These are phyloP conservation scores for Cucurbita maxima DNA, from an alignment of 306 rosid species.

Conservation along the genomic window DNA sequence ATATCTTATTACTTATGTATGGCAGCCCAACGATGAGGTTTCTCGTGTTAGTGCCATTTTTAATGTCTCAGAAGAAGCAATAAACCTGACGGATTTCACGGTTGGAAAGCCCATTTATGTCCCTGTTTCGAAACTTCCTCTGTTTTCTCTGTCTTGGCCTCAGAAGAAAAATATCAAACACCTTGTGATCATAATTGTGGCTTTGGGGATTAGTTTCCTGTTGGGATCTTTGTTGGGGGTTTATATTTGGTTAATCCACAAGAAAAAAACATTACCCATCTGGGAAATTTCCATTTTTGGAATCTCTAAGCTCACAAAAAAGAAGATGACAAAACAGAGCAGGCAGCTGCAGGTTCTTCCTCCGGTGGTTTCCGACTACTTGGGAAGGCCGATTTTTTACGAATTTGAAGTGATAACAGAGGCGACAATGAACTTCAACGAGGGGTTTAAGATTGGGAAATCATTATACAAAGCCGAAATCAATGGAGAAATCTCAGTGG, in stretches of 20 bases:
- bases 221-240: slow-evolving; percentile 8
- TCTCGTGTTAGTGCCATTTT: slow-evolving; percentile 31
- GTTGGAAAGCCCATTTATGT: slow-evolving; percentile 31
- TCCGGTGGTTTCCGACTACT: slow-evolving; percentile 58
- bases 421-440: slow-evolving; percentile 44
- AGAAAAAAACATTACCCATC: slow-evolving; percentile 20
- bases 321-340: slow-evolving; percentile 1
- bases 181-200: slow-evolving; percentile 10
- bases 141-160: slow-evolving; percentile 19
- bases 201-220: slow-evolving; percentile 19
- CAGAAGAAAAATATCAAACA: slow-evolving; percentile 12
- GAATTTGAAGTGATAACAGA: slow-evolving; percentile 37
- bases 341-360: slow-evolving; percentile 38
- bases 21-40: slow-evolving; percentile 42
- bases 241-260: slow-evolving; percentile 11
- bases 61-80: slow-evolving; percentile 22
- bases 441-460: slow-evolving; percentile 40
- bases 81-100: slow-evolving; percentile 18
- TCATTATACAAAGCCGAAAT: slow-evolving; percentile 42
- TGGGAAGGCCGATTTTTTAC: slow-evolving; percentile 45
- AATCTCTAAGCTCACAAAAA: slow-evolving; percentile 10
- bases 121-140: slow-evolving; percentile 42
- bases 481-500: slow-evolving; percentile 37
- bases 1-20: slow-evolving; percentile 39
- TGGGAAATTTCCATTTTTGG: slow-evolving; percentile 21